Percentiles rank a stretch among this genome's conserved stretches.
Conservation (phyloP, 2,329 filamentous ascomycete species). For the Penicillium digitatum region DNA sequence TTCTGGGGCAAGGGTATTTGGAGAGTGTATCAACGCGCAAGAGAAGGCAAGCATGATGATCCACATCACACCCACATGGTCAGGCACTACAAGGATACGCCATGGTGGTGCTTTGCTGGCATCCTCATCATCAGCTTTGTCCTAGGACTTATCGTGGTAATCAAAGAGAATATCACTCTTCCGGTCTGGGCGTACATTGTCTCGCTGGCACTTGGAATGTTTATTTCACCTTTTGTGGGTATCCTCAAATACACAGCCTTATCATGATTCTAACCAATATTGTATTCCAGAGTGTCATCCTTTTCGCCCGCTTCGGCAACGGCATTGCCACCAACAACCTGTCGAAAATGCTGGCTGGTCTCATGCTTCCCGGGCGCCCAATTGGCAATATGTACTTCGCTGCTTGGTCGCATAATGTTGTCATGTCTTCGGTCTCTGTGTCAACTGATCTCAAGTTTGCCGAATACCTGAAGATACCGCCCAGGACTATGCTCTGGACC, state of each 20-base stretch:
- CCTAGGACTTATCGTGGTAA: constrained; percentile 25
- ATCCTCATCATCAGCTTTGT: constrained; percentile 30
- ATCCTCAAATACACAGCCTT: neutral
- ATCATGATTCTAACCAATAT: constrained; percentile 4
- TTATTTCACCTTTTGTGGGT: constrained; percentile 24
- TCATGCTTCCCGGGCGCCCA: constrained; percentile 50
- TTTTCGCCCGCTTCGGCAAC: constrained; percentile 53
- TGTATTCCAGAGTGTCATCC: constrained; percentile 45
- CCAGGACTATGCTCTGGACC: constrained; percentile 53
- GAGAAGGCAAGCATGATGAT: constrained; percentile 46
- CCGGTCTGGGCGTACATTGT: constrained; percentile 35
- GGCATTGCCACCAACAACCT: constrained; percentile 58
- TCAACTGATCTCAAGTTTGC: constrained; percentile 56
- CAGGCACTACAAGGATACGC: constrained; percentile 51
- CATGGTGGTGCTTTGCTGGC: constrained; percentile 34
- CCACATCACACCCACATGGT: constrained; percentile 53
- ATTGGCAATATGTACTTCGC: constrained; percentile 58
- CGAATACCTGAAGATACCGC: constrained; percentile 56
- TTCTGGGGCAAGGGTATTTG: constrained; percentile 56
- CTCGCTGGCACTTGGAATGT: constrained; percentile 27
- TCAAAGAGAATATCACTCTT: constrained; percentile 32
- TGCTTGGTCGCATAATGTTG: constrained; percentile 57
- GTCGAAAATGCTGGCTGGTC: constrained; percentile 55
- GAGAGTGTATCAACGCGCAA: constrained; percentile 46
- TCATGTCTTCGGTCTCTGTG: constrained; percentile 50